These are phyloP conservation scores for Auricularia auricula-judae DNA, from an alignment of 768 basidiomycete genomes.

Conservation along the genomic window DNA sequence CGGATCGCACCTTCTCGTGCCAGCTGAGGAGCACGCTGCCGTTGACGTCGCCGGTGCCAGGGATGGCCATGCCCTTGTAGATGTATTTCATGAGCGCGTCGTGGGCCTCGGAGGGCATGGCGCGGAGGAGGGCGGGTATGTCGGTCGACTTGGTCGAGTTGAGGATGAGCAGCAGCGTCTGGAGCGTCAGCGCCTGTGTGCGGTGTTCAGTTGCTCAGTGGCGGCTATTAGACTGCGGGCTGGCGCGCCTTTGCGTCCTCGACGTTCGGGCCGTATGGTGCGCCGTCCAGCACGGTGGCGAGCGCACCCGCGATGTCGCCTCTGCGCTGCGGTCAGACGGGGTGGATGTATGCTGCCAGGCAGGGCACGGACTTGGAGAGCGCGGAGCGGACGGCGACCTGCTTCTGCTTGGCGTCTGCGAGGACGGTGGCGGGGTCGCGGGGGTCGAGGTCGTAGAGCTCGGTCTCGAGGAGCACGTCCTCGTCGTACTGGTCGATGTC, in stretches of 20 bases:
- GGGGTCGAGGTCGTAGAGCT: slow-evolving; percentile 81
- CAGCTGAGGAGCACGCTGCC: slow-evolving; percentile 69
- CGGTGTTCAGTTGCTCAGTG: neutral
- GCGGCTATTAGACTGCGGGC: neutral
- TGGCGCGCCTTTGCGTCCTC: slow-evolving; percentile 82
- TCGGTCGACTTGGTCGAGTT: slow-evolving; percentile 91
- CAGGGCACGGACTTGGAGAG: slow-evolving; percentile 53
- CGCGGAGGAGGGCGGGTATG: slow-evolving; percentile 63
- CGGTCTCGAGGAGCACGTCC: slow-evolving; percentile 72
- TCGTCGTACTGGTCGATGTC: slow-evolving; percentile 92
- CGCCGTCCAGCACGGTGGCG: slow-evolving; percentile 54
- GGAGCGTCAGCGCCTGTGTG: slow-evolving; percentile 61
- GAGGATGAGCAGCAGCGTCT: slow-evolving; percentile 74
- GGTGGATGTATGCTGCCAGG: neutral
- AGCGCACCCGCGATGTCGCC: slow-evolving; percentile 71
- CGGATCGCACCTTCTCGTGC: slow-evolving; percentile 81
- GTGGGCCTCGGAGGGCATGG: slow-evolving; percentile 61
- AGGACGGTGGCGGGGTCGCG: slow-evolving; percentile 64
- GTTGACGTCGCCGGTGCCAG: slow-evolving; percentile 49
- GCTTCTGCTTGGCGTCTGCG: slow-evolving; percentile 66
- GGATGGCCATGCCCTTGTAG: slow-evolving; percentile 87
- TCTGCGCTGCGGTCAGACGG: slow-evolving; percentile 27
- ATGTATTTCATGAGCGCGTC: slow-evolving; percentile 96
- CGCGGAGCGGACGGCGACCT: slow-evolving; percentile 55
- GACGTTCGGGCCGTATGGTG: slow-evolving; percentile 80